Conservation (phyloP, 192 early-diverging fungal genomes). For the Entomortierella parvispora region DNA sequence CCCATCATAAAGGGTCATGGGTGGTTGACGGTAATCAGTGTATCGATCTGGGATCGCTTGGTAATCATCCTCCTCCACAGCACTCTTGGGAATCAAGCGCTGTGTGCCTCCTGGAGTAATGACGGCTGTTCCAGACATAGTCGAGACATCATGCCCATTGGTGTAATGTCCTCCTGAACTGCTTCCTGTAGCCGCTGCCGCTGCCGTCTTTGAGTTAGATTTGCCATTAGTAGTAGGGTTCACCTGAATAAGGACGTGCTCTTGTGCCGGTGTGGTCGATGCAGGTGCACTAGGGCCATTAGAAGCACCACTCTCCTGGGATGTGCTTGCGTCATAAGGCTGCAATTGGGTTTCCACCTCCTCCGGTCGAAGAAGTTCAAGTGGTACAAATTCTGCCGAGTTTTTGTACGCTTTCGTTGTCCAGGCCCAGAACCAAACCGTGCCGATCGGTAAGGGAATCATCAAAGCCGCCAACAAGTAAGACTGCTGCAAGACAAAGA, state of each 20-base stretch:
- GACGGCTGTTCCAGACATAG: slow-evolving; percentile 5
- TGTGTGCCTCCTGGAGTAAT: slow-evolving; percentile 14
- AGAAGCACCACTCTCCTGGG: background rate
- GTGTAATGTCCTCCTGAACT: background rate
- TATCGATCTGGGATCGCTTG: slow-evolving; percentile 68
- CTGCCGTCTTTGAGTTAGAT: background rate
- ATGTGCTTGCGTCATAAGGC: background rate
- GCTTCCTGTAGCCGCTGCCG: background rate
- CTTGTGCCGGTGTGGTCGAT: slow-evolving; percentile 15
- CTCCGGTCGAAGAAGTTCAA: slow-evolving; percentile 50
- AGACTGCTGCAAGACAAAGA: slow-evolving; percentile 66
- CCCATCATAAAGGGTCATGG: slow-evolving; percentile 74
- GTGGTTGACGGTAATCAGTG: slow-evolving; percentile 80
- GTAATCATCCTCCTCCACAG: slow-evolving; percentile 71
- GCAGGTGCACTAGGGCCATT: slow-evolving; percentile 2
- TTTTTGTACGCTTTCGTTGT: slow-evolving; percentile 55
- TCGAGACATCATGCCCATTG: background rate
- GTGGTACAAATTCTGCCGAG: slow-evolving; percentile 57
- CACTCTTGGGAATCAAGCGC: slow-evolving; percentile 25
- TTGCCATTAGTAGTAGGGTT: background rate
- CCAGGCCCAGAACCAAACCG: slow-evolving; percentile 54
- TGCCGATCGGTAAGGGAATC: slow-evolving; percentile 59
- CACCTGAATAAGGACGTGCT: slow-evolving; percentile 21
- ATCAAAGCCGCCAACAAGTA: slow-evolving; percentile 55
- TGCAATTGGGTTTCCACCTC: slow-evolving; percentile 2